Conservation (phyloP, 176 grass and related monocot genomes). For the Aegilops speltoides region DNA sequence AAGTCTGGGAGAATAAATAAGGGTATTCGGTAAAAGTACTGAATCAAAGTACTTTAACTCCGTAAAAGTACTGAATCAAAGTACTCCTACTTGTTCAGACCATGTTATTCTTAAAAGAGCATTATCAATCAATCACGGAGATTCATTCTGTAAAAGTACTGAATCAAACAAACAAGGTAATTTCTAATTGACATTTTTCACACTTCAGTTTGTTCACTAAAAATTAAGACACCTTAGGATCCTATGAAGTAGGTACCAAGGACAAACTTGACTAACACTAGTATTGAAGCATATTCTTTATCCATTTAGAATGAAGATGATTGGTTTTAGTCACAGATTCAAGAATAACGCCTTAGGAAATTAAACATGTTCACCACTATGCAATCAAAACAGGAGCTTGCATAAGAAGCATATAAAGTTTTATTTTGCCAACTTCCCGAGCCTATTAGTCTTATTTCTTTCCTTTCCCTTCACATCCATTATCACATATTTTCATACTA, state of each 20-base stretch:
- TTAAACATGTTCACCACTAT: neutral
- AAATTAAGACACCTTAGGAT: neutral
- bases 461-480: neutral
- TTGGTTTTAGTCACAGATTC: neutral
- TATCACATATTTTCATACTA: too few species aligned
- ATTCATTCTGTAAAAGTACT: neutral
- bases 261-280: neutral
- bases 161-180: neutral
- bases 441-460: neutral
- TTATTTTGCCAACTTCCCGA: neutral
- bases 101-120: neutral
- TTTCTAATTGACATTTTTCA: too few species aligned
- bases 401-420: slow-evolving; percentile 1
- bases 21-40: too few species aligned
- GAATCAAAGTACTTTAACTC: too few species aligned
- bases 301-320: neutral
- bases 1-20: neutral
- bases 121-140: neutral
- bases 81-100: neutral
- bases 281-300: neutral
- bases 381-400: neutral
- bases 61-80: too few species aligned
- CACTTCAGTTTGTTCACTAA: neutral
- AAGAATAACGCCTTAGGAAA: neutral
- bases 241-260: neutral